Evolutionary conservation across 805 yeast species (phyloP).

Genomic region (Yamadazyma takamatsuzukensis): DNA sequence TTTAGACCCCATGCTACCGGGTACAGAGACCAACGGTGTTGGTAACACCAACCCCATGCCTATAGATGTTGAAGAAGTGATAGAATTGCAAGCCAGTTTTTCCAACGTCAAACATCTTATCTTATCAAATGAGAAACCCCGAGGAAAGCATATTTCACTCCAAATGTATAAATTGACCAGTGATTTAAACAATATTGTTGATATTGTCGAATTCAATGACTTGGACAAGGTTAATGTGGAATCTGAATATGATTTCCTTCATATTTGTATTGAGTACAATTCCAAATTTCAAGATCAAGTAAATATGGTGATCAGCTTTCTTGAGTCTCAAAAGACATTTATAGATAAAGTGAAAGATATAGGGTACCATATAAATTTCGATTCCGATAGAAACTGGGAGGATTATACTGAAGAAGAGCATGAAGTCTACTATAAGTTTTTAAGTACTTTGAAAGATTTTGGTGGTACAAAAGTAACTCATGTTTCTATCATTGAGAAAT

Average conservation of each 20-base stretch:
- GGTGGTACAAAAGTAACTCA: slow-evolving; percentile 31
- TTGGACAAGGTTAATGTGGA: slow-evolving; percentile 7
- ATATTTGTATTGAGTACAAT: slow-evolving; percentile 30
- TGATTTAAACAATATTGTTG: no score
- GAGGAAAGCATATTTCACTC: slow-evolving; percentile 22
- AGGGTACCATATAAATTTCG: slow-evolving; percentile 34
- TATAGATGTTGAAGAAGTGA: no score
- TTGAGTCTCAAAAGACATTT: slow-evolving; percentile 14
- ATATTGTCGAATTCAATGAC: slow-evolving; percentile 18
- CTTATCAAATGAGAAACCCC: slow-evolving; percentile 24
- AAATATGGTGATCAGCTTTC: slow-evolving; percentile 17
- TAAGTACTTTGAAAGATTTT: slow-evolving; percentile 17
- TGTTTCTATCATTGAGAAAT: slow-evolving; percentile 37
- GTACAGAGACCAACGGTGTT: no score
- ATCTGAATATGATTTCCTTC: slow-evolving; percentile 15
- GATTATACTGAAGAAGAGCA: slow-evolving; percentile 24
- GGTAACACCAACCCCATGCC: no score
- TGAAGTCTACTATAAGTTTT: slow-evolving; percentile 20
- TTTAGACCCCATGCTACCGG: slow-evolving; percentile 8
- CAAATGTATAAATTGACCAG: slow-evolving; percentile 22
- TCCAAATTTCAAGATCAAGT: slow-evolving; percentile 24
- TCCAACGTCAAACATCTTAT: no score
- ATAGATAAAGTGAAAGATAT: slow-evolving; percentile 19
- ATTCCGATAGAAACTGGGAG: slow-evolving; percentile 26
- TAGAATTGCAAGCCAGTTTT: no score